These are phyloP conservation scores for Evernia prunastri DNA, from an alignment of 495 filamentous ascomycete genomes.

Conservation along the genomic window DNA sequence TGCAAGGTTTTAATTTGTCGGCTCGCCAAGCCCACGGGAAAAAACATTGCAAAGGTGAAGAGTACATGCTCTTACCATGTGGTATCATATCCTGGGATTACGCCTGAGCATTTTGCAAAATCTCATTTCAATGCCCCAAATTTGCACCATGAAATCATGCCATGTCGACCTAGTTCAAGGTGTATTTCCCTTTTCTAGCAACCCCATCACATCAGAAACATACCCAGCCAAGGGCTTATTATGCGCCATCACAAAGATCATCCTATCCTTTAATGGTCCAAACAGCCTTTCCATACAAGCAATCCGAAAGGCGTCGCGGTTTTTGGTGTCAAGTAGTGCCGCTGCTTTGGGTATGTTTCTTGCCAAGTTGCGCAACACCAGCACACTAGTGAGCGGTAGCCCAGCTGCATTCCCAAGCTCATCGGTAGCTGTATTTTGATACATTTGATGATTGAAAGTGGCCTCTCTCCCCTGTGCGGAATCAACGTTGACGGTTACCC, in stretches of 20 bases:
- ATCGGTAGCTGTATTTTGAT: constrained; percentile 66
- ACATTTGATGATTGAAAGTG: constrained; percentile 40
- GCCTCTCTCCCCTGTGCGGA: constrained; percentile 39
- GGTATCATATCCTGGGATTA: constrained; percentile 4
- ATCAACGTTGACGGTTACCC: constrained; percentile 36
- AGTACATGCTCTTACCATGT: constrained; percentile 3
- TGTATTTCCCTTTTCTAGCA: constrained; percentile 30
- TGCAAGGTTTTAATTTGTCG: neutral
- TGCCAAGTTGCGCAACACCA: constrained; percentile 86
- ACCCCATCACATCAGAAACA: constrained; percentile 39
- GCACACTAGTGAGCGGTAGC: constrained; percentile 72
- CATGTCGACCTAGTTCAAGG: neutral
- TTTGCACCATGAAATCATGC: neutral
- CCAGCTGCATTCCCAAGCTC: constrained; percentile 76
- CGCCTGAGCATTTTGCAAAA: neutral
- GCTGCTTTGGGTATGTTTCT: constrained; percentile 52
- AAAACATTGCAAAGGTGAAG: neutral
- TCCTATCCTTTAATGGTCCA: constrained; percentile 36
- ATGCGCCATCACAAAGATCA: constrained; percentile 41
- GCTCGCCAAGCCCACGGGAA: neutral
- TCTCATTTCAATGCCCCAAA: neutral
- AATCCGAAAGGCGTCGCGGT: constrained; percentile 24
- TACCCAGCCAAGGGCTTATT: constrained; percentile 42
- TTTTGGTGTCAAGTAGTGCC: constrained; percentile 7
- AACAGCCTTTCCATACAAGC: constrained; percentile 44